phyloP scores from a whole-genome alignment of 1,284 basidiomycete genomes.

The Chondrostereum purpureum region DNA sequence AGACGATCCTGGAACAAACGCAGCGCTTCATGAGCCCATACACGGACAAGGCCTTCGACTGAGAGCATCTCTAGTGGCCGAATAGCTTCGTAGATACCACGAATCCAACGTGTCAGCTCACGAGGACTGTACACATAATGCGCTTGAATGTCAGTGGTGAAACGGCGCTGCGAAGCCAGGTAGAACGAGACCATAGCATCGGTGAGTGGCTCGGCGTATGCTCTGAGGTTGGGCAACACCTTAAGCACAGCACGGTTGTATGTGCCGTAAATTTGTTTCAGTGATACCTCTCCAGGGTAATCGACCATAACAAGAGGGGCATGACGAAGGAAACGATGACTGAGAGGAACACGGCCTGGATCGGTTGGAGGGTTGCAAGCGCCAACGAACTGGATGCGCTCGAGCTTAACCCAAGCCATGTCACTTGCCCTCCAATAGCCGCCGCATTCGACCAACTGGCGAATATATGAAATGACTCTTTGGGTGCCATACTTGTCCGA shows the following conservation, averaged over 20 bases:
- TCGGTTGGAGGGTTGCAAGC: constrained; percentile 99
- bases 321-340: constrained; percentile 94
- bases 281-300: constrained; percentile 94
- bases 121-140: constrained; percentile 99
- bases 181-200: constrained; percentile 98
- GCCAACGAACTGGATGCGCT: constrained; percentile 98
- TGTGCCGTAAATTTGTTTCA: constrained; percentile 99
- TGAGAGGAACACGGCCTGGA: constrained; percentile 97
- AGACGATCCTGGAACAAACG: constrained; percentile 98
- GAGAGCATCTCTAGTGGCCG: constrained; percentile 86
- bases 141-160: constrained; percentile 94
- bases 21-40: constrained; percentile 98
- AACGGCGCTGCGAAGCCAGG: constrained; percentile 87
- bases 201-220: constrained; percentile 92
- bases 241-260: constrained; percentile 97
- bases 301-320: constrained; percentile 99
- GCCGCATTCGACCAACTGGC: constrained; percentile 92
- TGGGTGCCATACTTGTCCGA: constrained; percentile 99
- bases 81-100: constrained; percentile 97
- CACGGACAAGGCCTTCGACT: constrained; percentile 90
- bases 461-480: constrained; percentile 95
- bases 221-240: constrained; percentile 88
- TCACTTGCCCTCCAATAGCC: constrained; percentile 96
- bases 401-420: constrained; percentile 96
- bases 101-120: constrained; percentile 96